Evolutionary conservation across 2,329 filamentous ascomycete genomes (phyloP).

Genomic region (Grosmannia clavigera): DNA sequence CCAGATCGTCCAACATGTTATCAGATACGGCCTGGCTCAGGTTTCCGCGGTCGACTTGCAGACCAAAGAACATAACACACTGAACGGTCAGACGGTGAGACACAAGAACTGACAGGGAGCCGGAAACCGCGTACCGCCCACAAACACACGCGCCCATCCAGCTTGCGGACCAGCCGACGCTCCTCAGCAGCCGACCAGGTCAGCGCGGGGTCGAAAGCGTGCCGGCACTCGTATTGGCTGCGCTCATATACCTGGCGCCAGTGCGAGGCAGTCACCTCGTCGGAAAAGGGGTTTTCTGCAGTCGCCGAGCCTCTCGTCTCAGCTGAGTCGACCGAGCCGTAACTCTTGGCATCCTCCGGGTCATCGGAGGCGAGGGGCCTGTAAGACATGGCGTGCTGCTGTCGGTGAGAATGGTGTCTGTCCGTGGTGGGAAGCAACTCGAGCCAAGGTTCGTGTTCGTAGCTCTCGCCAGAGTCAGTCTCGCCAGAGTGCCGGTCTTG

Average conservation of each 20-base stretch:
- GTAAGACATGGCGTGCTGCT: not conserved
- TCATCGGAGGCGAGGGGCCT: not conserved
- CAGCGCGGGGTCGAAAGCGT: constrained; percentile 1
- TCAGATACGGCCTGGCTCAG: constrained; percentile 23
- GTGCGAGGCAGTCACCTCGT: not conserved
- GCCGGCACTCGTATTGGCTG: constrained; percentile 1
- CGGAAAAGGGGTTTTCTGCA: not conserved
- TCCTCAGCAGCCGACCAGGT: constrained; percentile 4
- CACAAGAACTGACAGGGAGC: not conserved
- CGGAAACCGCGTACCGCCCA: constrained; percentile 1
- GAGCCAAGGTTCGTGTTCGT: not conserved
- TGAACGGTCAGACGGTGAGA: constrained; percentile 5
- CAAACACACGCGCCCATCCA: constrained; percentile 5
- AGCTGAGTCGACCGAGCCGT: not conserved
- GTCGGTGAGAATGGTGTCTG: too few species aligned
- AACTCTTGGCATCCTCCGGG: not conserved
- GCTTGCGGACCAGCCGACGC: constrained; percentile 5
- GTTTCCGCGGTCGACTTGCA: constrained; percentile 24
- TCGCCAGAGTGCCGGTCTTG: not conserved
- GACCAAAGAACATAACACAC: constrained; percentile 22
- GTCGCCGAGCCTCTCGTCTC: not conserved
- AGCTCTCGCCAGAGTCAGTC: not conserved
- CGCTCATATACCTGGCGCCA: constrained; percentile 1
- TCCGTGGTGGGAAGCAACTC: not conserved
- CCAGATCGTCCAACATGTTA: constrained; percentile 19